phyloP scores from a whole-genome alignment of 2,329 filamentous ascomycete species.

The Polytolypa hystricis region DNA sequence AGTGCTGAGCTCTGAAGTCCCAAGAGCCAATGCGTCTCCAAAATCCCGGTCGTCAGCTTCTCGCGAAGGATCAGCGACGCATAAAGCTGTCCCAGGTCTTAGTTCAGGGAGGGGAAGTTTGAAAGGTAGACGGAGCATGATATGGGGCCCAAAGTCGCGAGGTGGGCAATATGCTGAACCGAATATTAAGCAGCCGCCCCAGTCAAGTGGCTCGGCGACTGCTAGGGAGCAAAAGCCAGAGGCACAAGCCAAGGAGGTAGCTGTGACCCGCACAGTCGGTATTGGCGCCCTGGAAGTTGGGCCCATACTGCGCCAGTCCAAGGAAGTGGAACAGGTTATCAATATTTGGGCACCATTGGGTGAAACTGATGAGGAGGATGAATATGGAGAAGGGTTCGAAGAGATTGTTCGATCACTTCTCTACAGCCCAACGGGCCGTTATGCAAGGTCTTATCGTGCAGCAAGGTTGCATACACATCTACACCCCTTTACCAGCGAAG shows the following conservation, averaged over 20 bases:
- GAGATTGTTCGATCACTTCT: slow-evolving; percentile 62
- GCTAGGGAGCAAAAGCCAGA: slow-evolving; percentile 19
- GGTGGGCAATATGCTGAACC: slow-evolving; percentile 21
- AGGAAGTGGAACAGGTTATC: slow-evolving; percentile 64
- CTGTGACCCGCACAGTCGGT: slow-evolving; percentile 58
- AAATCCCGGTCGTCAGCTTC: slow-evolving; percentile 23
- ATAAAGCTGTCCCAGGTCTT: slow-evolving; percentile 17
- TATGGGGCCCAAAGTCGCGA: slow-evolving; percentile 30
- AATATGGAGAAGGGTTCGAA: slow-evolving; percentile 57
- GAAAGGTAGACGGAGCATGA: slow-evolving; percentile 34
- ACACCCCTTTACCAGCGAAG: slow-evolving; percentile 63
- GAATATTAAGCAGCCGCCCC: slow-evolving; percentile 17
- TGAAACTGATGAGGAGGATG: slow-evolving; percentile 45
- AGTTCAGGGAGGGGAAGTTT: slow-evolving; percentile 27
- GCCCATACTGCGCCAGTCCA: slow-evolving; percentile 57
- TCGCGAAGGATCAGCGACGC: slow-evolving; percentile 21
- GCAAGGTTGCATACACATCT: slow-evolving; percentile 72
- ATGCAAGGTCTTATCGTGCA: slow-evolving; percentile 59
- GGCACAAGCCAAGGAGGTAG: slow-evolving; percentile 22
- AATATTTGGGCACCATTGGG: slow-evolving; percentile 62
- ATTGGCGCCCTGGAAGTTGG: slow-evolving; percentile 70
- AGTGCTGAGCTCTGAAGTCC: slow-evolving; percentile 51
- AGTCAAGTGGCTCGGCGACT: slow-evolving; percentile 22
- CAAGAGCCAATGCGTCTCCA: slow-evolving; percentile 17
- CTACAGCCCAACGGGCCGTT: slow-evolving; percentile 60